These are phyloP conservation scores for Heliocybe sulcata DNA, from an alignment of 1,284 basidiomycete genomes.

Conservation along the genomic window DNA sequence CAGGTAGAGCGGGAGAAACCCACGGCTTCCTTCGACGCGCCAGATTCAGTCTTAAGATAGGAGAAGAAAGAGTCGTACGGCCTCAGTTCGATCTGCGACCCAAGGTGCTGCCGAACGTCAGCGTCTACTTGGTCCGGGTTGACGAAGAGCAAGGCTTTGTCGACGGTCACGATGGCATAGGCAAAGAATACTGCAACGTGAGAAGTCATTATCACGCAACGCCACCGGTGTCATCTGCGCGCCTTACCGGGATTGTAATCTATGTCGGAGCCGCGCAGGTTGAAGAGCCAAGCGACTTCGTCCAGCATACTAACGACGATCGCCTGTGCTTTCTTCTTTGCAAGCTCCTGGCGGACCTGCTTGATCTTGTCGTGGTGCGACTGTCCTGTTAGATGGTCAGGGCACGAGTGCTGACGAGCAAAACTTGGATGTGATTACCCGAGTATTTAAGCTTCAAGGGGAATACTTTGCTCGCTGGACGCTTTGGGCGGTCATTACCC, in stretches of 20 bases:
- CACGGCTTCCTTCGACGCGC: conserved; percentile 38
- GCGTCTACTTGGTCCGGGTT: conserved; percentile 58
- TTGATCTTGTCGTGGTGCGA: conserved; percentile 60
- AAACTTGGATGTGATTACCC: conserved; percentile 29
- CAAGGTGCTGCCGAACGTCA: conserved; percentile 52
- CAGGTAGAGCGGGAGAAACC: conserved; percentile 3
- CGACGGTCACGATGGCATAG: conserved; percentile 75
- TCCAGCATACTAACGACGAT: conserved; percentile 80
- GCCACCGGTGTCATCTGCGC: no score
- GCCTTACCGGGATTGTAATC: conserved; percentile 87
- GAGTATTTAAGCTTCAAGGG: conserved; percentile 67
- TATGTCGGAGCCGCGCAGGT: conserved; percentile 90
- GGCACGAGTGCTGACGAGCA: not conserved
- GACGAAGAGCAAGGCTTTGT: conserved; percentile 70
- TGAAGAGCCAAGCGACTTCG: conserved; percentile 93
- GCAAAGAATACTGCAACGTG: conserved; percentile 78
- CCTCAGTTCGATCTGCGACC: conserved; percentile 54
- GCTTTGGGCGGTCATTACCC: conserved; percentile 58
- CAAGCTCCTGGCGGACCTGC: conserved; percentile 58
- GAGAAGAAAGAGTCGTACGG: conserved; percentile 69
- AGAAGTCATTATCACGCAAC: no score
- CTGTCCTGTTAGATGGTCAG: conserved; percentile 38
- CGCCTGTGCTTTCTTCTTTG: conserved; percentile 58
- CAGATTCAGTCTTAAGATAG: conserved; percentile 44
- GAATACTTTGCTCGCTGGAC: conserved; percentile 68